Percentiles rank a stretch among this genome's conserved stretches.
phyloP scores from a whole-genome alignment of 164 flowering plant genomes.

The Paratinospora sagittata region DNA sequence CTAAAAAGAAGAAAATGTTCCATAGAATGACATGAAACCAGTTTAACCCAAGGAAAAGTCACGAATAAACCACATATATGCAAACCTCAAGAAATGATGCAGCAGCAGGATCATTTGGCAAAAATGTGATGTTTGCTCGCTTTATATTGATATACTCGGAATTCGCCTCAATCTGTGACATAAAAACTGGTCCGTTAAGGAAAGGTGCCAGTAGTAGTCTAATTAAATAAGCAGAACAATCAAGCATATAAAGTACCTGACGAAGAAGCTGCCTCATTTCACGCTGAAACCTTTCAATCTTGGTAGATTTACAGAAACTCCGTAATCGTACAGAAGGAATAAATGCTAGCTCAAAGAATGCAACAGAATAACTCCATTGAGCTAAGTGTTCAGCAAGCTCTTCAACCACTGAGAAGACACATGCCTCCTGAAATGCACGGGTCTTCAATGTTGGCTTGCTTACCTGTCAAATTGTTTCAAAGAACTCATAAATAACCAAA shows the following conservation, averaged over 20 bases:
- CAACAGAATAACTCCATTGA: conserved; percentile 92
- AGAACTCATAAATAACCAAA: not conserved
- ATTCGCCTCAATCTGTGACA: conserved; percentile 67
- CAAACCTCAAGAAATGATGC: conserved; percentile 78
- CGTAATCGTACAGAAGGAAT: conserved; percentile 68
- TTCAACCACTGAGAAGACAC: conserved; percentile 73
- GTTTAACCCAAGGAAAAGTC: not conserved
- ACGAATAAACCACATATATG: not conserved
- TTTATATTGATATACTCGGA: conserved; percentile 54
- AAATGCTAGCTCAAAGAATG: conserved; percentile 81
- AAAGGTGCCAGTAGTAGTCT: not conserved
- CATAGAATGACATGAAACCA: not conserved
- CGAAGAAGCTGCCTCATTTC: conserved; percentile 68
- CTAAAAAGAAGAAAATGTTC: too few species aligned
- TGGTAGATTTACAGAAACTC: conserved; percentile 71
- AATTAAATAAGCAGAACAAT: not conserved
- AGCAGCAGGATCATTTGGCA: conserved; percentile 72
- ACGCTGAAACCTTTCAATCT: conserved; percentile 73
- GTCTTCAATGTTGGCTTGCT: conserved; percentile 67
- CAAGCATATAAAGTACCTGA: conserved; percentile 42
- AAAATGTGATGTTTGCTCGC: conserved; percentile 49
- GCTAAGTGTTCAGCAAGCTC: conserved; percentile 87
- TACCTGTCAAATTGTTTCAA: conserved; percentile 40
- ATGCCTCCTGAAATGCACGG: conserved; percentile 87
- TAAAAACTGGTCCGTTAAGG: not conserved